Evolutionary conservation across 2,329 filamentous ascomycete genomes (phyloP).

Genomic region (Claviceps sp.): DNA sequence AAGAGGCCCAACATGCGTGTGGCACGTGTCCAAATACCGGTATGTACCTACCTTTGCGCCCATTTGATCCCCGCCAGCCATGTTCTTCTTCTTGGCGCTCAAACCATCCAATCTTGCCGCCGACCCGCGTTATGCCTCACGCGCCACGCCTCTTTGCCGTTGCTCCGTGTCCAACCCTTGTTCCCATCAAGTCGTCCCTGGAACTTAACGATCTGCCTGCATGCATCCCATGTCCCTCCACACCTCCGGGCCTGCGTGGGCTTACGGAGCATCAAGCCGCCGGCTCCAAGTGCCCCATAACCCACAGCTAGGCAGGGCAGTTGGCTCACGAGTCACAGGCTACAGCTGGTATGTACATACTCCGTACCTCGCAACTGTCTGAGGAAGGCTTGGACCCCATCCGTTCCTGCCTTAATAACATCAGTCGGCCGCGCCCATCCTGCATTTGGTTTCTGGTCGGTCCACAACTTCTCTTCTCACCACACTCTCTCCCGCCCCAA

Average conservation of each 20-base stretch:
- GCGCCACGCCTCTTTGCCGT: not conserved
- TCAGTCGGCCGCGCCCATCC: not conserved
- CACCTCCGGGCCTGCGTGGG: not conserved
- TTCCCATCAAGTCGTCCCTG: not conserved
- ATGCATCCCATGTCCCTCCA: not conserved
- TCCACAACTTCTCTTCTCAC: not conserved
- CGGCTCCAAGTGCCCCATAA: not conserved
- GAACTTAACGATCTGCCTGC: not conserved
- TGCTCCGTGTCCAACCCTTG: not conserved
- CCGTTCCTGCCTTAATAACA: slow-evolving; percentile 4
- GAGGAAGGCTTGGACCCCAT: not conserved
- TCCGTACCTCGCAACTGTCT: not conserved
- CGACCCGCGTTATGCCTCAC: not conserved
- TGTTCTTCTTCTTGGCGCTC: not conserved
- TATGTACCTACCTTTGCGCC: not conserved
- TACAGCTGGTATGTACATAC: not conserved
- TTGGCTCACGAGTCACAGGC: not conserved
- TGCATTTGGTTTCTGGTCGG: not conserved
- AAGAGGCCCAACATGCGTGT: not conserved
- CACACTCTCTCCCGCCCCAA: not conserved
- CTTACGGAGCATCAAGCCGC: not conserved
- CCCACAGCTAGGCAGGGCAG: not conserved
- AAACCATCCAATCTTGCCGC: not conserved
- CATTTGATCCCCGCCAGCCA: not conserved
- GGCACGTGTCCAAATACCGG: not conserved